A percentile compares a stretch with the other conserved stretches of the same genome.
These are phyloP conservation scores for Fusarium newnesense DNA, from an alignment of 2,329 filamentous ascomycete species.

Conservation along the genomic window DNA sequence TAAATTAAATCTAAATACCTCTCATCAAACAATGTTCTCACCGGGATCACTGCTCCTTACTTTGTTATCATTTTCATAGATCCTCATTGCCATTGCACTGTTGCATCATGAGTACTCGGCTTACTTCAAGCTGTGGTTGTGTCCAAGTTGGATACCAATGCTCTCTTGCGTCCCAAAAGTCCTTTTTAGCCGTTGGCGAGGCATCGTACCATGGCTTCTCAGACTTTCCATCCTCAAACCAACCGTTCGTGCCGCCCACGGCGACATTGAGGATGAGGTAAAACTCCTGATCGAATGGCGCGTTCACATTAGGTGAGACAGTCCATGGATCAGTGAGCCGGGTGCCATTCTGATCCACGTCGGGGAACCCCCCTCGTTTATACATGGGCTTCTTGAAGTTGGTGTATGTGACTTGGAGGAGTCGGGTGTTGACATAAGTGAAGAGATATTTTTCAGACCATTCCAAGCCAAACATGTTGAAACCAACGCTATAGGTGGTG, in stretches of 20 bases:
- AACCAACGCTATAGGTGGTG: slow-evolving; percentile 74
- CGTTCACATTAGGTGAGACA: slow-evolving; percentile 66
- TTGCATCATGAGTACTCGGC: slow-evolving; percentile 76
- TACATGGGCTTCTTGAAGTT: slow-evolving; percentile 77
- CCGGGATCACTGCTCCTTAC: not conserved
- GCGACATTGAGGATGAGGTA: slow-evolving; percentile 81
- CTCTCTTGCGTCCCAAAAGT: slow-evolving; percentile 78
- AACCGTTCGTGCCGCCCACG: slow-evolving; percentile 82
- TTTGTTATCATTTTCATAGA: slow-evolving; percentile 40
- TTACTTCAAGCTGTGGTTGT: slow-evolving; percentile 73
- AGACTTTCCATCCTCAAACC: slow-evolving; percentile 78
- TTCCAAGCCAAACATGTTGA: slow-evolving; percentile 84
- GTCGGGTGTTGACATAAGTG: slow-evolving; percentile 83
- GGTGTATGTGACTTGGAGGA: slow-evolving; percentile 83
- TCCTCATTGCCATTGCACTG: slow-evolving; percentile 71
- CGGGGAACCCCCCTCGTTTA: slow-evolving; percentile 74
- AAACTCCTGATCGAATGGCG: slow-evolving; percentile 81
- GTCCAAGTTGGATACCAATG: slow-evolving; percentile 79
- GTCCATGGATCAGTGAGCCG: slow-evolving; percentile 72
- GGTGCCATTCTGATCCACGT: slow-evolving; percentile 72
- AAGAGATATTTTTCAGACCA: slow-evolving; percentile 92
- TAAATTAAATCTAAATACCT: not conserved
- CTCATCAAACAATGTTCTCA: not conserved
- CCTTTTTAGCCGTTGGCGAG: slow-evolving; percentile 72
- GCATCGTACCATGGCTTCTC: slow-evolving; percentile 84